Percentiles rank a stretch among this genome's conserved stretches.
Conservation (phyloP, 257 asterid genomes). For the Linderniella brevidens region DNA sequence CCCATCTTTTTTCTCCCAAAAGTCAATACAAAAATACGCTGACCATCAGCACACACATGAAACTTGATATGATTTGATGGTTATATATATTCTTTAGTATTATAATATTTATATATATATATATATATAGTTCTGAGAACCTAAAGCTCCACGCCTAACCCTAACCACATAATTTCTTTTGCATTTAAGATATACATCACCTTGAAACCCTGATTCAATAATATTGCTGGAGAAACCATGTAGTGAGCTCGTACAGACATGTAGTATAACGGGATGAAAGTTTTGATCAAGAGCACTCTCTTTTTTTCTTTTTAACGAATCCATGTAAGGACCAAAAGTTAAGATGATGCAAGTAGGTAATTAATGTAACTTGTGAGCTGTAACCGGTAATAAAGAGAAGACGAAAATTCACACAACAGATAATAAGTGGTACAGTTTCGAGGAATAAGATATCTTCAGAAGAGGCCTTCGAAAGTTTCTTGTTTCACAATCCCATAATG, state of each 20-base stretch:
- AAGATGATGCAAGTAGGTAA: conserved; percentile 21
- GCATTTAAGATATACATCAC: conserved; percentile 20
- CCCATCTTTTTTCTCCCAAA: conserved; percentile 18
- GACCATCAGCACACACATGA: conserved; percentile 10
- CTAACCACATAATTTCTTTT: not conserved
- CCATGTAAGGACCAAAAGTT: conserved; percentile 31
- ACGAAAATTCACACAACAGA: not conserved
- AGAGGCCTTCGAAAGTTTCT: conserved; percentile 28
- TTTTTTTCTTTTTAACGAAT: too few species aligned
- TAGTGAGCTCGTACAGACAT: not conserved
- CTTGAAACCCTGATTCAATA: not conserved
- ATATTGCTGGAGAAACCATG: conserved; percentile 6
- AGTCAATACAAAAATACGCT: not conserved
- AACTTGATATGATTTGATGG: conserved; percentile 40
- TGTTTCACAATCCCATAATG: conserved; percentile 32
- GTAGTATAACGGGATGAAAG: too few species aligned
- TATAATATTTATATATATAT: too few species aligned
- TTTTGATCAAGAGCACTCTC: too few species aligned
- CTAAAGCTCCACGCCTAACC: too few species aligned
- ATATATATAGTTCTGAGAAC: too few species aligned
- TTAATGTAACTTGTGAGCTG: conserved; percentile 1
- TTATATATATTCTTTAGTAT: too few species aligned
- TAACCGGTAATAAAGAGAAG: conserved; percentile 1
- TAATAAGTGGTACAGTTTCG: conserved; percentile 3
- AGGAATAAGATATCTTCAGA: conserved; percentile 19